phyloP scores from a whole-genome alignment of 192 early-diverging fungal genomes.

The Backusella tuberculispora region DNA sequence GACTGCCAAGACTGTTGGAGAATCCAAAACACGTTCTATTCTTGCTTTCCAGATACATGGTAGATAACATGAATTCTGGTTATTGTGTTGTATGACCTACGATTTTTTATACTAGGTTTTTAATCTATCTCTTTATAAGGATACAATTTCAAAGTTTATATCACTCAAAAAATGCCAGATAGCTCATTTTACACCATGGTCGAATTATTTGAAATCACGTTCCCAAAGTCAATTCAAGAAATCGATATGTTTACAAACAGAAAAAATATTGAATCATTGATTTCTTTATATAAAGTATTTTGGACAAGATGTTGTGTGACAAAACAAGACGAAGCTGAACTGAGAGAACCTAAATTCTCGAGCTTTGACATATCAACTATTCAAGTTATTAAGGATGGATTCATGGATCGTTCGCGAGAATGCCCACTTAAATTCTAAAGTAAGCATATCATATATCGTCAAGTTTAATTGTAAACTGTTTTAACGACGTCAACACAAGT shows the following conservation, averaged over 20 bases:
- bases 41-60: slow-evolving; percentile 15
- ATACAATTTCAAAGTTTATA: slow-evolving; percentile 3
- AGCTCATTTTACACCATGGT: not conserved
- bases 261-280: slow-evolving; percentile 17
- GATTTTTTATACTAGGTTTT: slow-evolving; percentile 5
- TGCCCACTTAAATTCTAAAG: not conserved
- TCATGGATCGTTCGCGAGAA: slow-evolving; percentile 12
- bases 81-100: not conserved
- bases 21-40: slow-evolving; percentile 12
- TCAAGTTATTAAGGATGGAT: slow-evolving; percentile 6
- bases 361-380: slow-evolving; percentile 12
- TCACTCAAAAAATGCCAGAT: slow-evolving; percentile 19
- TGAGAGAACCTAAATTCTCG: not conserved
- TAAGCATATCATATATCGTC: too few relatives aligned
- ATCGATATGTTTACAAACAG: not conserved
- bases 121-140: slow-evolving; percentile 16
- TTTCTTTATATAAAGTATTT: slow-evolving; percentile 21
- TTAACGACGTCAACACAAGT: too few relatives aligned
- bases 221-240: slow-evolving; percentile 5
- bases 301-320: slow-evolving; percentile 8
- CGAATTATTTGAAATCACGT: not conserved
- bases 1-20: not conserved
- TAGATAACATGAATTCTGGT: slow-evolving; percentile 9
- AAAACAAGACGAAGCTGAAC: slow-evolving; percentile 20
- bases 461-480: too few relatives aligned